Percentiles rank a stretch among this genome's conserved stretches.
phyloP scores from a whole-genome alignment of 2,329 filamentous ascomycete genomes.

The Xylaria hypoxylon region DNA sequence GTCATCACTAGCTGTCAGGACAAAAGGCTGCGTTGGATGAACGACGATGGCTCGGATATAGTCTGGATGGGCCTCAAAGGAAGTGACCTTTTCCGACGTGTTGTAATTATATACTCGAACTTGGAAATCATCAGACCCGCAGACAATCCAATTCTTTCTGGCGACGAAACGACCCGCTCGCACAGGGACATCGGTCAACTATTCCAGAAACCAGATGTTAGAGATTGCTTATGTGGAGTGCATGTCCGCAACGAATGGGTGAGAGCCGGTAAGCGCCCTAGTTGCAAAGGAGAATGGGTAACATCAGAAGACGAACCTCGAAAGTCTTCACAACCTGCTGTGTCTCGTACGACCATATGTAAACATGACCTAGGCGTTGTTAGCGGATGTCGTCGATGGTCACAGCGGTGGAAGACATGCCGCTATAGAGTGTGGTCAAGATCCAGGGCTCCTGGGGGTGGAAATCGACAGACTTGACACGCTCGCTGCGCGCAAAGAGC shows the following conservation, averaged over 20 bases:
- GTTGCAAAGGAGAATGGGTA: not conserved
- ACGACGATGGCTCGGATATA: conserved; percentile 98
- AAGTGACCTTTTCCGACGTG: conserved; percentile 97
- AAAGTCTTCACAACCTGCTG: conserved; percentile 98
- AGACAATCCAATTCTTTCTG: conserved; percentile 99
- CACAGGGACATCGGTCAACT: conserved; percentile 94
- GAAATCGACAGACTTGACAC: conserved; percentile 96
- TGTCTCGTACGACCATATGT: conserved; percentile 99
- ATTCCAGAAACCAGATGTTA: not conserved
- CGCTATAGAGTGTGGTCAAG: conserved; percentile 95
- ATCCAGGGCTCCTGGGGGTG: conserved; percentile 97
- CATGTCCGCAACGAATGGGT: too few species aligned
- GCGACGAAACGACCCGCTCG: conserved; percentile 96
- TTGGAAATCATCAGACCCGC: conserved; percentile 92
- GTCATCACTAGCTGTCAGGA: conserved; percentile 95
- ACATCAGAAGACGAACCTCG: conserved; percentile 60
- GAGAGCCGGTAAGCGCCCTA: not conserved
- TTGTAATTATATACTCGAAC: conserved; percentile 98
- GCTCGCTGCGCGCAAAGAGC: conserved; percentile 89
- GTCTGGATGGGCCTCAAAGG: conserved; percentile 97
- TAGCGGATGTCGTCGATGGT: conserved; percentile 32
- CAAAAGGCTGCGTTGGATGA: conserved; percentile 94
- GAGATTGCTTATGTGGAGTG: not conserved
- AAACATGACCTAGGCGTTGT: conserved; percentile 81
- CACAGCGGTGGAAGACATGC: conserved; percentile 61